phyloP scores from a whole-genome alignment of 1,139 yeast genomes.

The Trichomonascaceae sp. region DNA sequence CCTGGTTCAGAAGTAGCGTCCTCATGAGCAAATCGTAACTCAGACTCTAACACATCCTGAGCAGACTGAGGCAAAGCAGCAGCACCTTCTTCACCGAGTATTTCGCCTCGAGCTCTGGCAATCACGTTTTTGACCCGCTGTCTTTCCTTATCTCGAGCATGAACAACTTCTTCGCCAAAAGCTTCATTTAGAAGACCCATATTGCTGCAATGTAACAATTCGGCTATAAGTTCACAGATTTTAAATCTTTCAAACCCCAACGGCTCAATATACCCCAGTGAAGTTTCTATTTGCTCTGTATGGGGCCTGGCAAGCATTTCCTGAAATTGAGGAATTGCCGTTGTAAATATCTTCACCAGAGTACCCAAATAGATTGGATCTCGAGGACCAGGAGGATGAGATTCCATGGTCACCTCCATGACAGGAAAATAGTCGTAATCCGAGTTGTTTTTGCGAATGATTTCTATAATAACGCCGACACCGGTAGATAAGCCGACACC shows the following conservation, averaged over 20 bases:
- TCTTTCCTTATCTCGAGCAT: slow-evolving; percentile 68
- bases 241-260: slow-evolving; percentile 93
- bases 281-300: slow-evolving; percentile 49
- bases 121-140: slow-evolving; percentile 37
- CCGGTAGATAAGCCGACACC: slow-evolving; percentile 93
- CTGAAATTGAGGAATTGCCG: slow-evolving; percentile 65
- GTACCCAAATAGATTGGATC: slow-evolving; percentile 94
- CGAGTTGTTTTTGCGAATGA: slow-evolving; percentile 90
- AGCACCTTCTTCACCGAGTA: slow-evolving; percentile 16
- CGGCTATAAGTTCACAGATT: slow-evolving; percentile 92
- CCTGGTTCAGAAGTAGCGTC: slow-evolving; percentile 4
- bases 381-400: slow-evolving; percentile 91
- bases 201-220: slow-evolving; percentile 89
- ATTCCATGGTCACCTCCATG: slow-evolving; percentile 74
- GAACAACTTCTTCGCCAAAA: slow-evolving; percentile 72
- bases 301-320: slow-evolving; percentile 41
- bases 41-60: background rate
- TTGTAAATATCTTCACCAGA: slow-evolving; percentile 72
- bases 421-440: slow-evolving; percentile 93
- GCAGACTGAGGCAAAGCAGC: slow-evolving; percentile 14
- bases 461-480: slow-evolving; percentile 91
- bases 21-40: background rate
- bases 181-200: slow-evolving; percentile 90
- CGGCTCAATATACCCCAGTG: slow-evolving; percentile 75
- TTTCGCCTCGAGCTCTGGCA: slow-evolving; percentile 21